Conservation (phyloP, 2,329 filamentous ascomycete species). For the Trichoderma sp. region DNA sequence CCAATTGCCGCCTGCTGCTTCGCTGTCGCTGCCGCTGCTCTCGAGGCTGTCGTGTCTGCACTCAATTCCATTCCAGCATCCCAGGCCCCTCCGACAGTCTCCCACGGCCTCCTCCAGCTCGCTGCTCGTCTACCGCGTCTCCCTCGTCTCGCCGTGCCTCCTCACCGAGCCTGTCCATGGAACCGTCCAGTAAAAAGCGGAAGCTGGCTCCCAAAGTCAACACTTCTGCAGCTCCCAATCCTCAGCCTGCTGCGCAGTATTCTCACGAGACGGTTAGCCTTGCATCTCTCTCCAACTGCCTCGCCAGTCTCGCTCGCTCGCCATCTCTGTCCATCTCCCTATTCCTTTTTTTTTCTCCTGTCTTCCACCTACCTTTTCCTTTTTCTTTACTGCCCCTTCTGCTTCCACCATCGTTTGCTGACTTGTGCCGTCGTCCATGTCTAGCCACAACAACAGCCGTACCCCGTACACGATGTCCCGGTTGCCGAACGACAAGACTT, state of each 20-base stretch:
- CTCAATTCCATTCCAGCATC: neutral
- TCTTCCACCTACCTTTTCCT: too few relatives aligned
- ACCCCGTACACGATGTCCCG: conserved; percentile 45
- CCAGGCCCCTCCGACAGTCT: neutral
- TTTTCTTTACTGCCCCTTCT: neutral
- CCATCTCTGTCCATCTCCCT: conserved; percentile 22
- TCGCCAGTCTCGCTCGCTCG: neutral
- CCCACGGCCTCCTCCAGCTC: neutral
- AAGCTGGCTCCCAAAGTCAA: conserved; percentile 48
- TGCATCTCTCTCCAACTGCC: conserved; percentile 21
- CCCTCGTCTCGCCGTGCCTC: neutral
- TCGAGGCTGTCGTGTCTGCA: neutral
- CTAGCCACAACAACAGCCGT: conserved; percentile 36
- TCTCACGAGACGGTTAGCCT: conserved; percentile 41
- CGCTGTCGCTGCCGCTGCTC: neutral
- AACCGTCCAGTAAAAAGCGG: conserved; percentile 47
- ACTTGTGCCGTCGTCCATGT: neutral
- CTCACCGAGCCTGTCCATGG: conserved; percentile 38
- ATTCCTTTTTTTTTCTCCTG: neutral
- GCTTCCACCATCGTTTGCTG: neutral
- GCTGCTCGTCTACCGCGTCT: neutral
- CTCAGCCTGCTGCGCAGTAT: conserved; percentile 37
- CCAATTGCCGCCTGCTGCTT: conserved; percentile 2
- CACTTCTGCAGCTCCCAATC: conserved; percentile 37
- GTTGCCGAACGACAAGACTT: conserved; percentile 60